phyloP scores from a whole-genome alignment of 2,329 filamentous ascomycete genomes.

The Penicillium italicum region DNA sequence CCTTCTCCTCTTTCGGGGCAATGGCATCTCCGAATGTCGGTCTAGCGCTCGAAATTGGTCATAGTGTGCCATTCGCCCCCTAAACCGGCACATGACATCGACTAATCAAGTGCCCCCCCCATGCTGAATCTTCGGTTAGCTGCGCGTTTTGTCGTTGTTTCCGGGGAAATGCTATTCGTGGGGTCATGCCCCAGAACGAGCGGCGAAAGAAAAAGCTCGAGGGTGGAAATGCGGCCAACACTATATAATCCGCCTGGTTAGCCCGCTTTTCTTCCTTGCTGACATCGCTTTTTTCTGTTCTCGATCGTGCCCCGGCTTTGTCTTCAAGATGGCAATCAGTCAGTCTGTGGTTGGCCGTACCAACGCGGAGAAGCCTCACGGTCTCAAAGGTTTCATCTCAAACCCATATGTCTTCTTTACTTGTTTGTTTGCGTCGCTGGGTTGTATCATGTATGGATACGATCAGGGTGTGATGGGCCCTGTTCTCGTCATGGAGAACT shows the following conservation, averaged over 20 bases:
- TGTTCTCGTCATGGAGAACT: constrained; percentile 39
- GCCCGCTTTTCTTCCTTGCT: background rate
- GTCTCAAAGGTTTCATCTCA: constrained; percentile 39
- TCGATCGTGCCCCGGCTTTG: background rate
- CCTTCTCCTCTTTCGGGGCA: background rate
- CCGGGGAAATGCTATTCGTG: constrained; percentile 6
- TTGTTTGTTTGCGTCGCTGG: constrained; percentile 35
- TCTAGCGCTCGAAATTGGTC: constrained; percentile 6
- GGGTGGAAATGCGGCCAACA: background rate
- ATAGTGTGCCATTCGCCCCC: constrained; percentile 10
- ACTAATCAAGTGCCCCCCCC: background rate
- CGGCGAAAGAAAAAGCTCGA: background rate
- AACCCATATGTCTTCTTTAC: constrained; percentile 43
- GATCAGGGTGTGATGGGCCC: constrained; percentile 37
- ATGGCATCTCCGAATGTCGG: constrained; percentile 10
- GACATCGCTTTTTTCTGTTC: background rate
- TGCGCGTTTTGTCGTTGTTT: constrained; percentile 1
- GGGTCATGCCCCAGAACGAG: constrained; percentile 4
- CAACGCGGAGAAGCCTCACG: constrained; percentile 40
- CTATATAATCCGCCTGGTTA: constrained; percentile 9
- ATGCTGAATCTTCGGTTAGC: constrained; percentile 1
- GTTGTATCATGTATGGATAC: constrained; percentile 36
- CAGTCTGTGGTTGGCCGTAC: constrained; percentile 40
- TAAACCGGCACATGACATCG: constrained; percentile 8
- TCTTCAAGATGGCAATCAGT: constrained; percentile 25